Base-by-base conservation (phyloP, 345 rosid genomes). In the Citrus maxima region DNA sequence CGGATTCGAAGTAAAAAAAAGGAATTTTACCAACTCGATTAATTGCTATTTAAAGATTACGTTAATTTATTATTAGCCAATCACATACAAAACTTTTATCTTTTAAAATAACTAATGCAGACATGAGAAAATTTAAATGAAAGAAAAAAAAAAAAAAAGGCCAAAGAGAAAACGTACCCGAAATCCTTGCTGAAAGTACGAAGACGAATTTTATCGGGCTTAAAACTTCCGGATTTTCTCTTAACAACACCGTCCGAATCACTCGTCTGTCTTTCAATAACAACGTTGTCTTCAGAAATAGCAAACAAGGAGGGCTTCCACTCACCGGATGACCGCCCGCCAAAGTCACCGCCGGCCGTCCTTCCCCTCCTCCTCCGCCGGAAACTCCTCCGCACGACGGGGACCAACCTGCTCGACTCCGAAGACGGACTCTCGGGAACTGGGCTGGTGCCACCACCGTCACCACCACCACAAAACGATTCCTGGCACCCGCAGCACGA, bases 221-320 rank as follows among this genome's bases (percentile, higher is more conserved):
- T 73, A 22, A 84, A 77, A 34, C 76, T 77, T 1, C 73, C 76
- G 46, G 65, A 80, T 76, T 86, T 86, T 77, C 86, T 80, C 67
- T 79, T 83, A 1, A 74, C 86, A 77, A 34, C 67, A 67, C 74
- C 82, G 61, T 79, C 60, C 27, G 37, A 5, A 22, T 46, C 58
- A 6, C 68, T 73, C 70, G 75, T 64, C 63, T 83, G 58, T 67
- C 61, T 82, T 37, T 72, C 82, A 62, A 61, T 72, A 75, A 40
- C 80, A 77, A 83, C 79, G 46, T 70, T 85, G 70, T 88, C 85
- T 85, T 94, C 98, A 0, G 92, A 86, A 77, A 94, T 94, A 35
- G 88, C 78, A 37, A 70, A 21, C 61, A 94, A 82, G 9, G 94
- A 82, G 4, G 98, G 98, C 80, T 80, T 88, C 97, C 94, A 92